Percentiles rank a stretch among this genome's conserved stretches.
Evolutionary conservation across 345 rosid species (phyloP).

Genomic region (Geranium rotundifolium): DNA sequence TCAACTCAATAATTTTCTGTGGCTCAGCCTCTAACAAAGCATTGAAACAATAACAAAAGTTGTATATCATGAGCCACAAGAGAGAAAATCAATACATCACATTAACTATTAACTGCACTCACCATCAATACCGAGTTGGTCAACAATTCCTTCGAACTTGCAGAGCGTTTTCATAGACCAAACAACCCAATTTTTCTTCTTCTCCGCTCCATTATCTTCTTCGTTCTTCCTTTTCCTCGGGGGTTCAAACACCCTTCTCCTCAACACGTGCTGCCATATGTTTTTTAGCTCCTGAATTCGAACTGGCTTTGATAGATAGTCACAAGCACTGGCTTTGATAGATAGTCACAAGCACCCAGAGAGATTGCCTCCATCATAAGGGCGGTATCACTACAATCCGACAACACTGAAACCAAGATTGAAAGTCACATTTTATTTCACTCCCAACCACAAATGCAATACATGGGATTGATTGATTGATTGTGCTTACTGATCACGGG

Average conservation of each 20-base stretch:
- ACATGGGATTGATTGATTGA: not conserved
- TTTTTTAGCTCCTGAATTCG: slow-evolving; percentile 70
- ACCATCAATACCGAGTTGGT: slow-evolving; percentile 79
- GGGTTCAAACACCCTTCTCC: slow-evolving; percentile 40
- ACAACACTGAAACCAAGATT: slow-evolving; percentile 50
- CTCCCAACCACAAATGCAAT: too few species aligned
- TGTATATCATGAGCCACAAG: too few species aligned
- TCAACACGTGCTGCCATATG: slow-evolving; percentile 84
- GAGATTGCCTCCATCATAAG: slow-evolving; percentile 76
- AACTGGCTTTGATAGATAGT: slow-evolving; percentile 79
- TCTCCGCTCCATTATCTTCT: slow-evolving; percentile 49
- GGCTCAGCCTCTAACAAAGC: too few species aligned
- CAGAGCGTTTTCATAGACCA: slow-evolving; percentile 76
- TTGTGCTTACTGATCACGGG: slow-evolving; percentile 64
- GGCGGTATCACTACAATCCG: slow-evolving; percentile 62
- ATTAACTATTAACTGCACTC: too few species aligned
- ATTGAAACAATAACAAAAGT: too few species aligned
- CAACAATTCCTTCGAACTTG: slow-evolving; percentile 78
- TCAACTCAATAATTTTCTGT: too few species aligned
- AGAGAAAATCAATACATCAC: too few species aligned
- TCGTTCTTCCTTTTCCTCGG: slow-evolving; percentile 59
- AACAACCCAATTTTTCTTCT: slow-evolving; percentile 87
- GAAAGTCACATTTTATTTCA: not conserved
- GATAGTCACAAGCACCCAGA: slow-evolving; percentile 88
- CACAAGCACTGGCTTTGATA: too few species aligned